These are phyloP conservation scores for Tolypocladium sp. DNA, from an alignment of 2,329 filamentous ascomycete species.

Conservation along the genomic window DNA sequence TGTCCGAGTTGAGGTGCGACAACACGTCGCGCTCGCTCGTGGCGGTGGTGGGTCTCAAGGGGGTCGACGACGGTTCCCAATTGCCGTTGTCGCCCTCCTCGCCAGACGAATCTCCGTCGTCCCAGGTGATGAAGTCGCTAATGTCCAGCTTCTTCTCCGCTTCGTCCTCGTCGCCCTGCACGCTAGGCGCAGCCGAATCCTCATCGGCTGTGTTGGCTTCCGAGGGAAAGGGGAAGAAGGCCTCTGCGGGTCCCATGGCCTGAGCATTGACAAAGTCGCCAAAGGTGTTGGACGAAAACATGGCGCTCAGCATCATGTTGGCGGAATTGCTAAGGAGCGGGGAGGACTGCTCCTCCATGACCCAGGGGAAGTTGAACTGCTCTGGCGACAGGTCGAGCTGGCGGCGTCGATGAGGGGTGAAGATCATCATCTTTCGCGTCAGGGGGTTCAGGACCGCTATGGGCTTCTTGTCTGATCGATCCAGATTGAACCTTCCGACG, in stretches of 20 bases:
- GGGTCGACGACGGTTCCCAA: constrained; percentile 42
- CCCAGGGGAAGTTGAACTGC: constrained; percentile 41
- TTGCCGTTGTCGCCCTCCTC: constrained; percentile 47
- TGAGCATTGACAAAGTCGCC: constrained; percentile 52
- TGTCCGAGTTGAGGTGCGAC: constrained; percentile 55
- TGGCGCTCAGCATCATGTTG: constrained; percentile 71
- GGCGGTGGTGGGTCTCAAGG: constrained; percentile 38
- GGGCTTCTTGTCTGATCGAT: constrained; percentile 45
- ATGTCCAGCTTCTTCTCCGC: constrained; percentile 56
- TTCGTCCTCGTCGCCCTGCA: constrained; percentile 49
- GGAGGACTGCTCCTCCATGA: constrained; percentile 30
- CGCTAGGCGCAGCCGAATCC: constrained; percentile 26
- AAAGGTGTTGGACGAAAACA: constrained; percentile 49
- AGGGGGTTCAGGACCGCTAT: constrained; percentile 49
- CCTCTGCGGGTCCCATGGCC: constrained; percentile 63
- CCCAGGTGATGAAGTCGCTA: constrained; percentile 65
- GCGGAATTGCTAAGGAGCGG: constrained; percentile 59
- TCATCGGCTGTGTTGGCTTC: constrained; percentile 48
- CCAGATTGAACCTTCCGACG: constrained; percentile 44
- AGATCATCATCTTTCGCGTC: constrained; percentile 55
- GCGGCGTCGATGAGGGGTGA: constrained; percentile 42
- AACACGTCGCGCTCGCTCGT: constrained; percentile 35
- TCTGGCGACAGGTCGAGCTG: constrained; percentile 45
- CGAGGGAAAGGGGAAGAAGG: constrained; percentile 62
- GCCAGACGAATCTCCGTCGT: constrained; percentile 47